Base-by-base conservation (phyloP, 371 early-diverging fungal species). In the Fennellomyces sp. region DNA sequence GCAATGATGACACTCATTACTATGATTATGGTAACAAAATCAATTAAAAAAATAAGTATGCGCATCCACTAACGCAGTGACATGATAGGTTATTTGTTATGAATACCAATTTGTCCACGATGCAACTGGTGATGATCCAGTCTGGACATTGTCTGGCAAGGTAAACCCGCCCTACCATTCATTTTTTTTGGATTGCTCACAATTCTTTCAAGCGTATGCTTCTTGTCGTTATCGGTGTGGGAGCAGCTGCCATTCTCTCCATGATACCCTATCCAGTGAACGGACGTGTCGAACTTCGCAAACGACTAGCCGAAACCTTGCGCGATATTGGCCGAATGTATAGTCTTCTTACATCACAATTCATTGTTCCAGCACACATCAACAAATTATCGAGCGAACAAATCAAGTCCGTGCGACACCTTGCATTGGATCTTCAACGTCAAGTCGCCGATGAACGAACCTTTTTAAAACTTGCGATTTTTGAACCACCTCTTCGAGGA, bases 261-360 rank as follows among this genome's bases (percentile, higher is more conserved):
- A 53, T 72, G 49, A 59, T 79, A 12, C 80, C 80, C 1, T 63
- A 61, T 13, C 70, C 74, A 7, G 64, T 73, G 0, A 69, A 69
- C 2, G 76, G 80, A 7, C 64, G 80, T 33, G 74, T 79, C 2
- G 80, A 76, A 42, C 52, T 79, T 13, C 69, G 80, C n/a, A 76
- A 76, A 35, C 69, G 80, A 12, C 48, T 76, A 1, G 68, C 80
- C 0, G 27, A 60, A 17, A 79, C 80, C 0, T 49, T 79, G 6
- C 60, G 61, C 15, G 80, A 79, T 53, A 56, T 79, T 26, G 70
- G 74, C 19, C 61, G 57, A 50, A 38, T 76, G 11, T 79, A 74
- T 27, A 64, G 72, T 27, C 66, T 78, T 28, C 41, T 74, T 17
- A 62, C 62, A 0, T 60, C 60, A 15, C 41, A 59, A 29, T 33